Base-by-base conservation (phyloP, 2,329 filamentous ascomycete genomes). In the Zymoseptoria ardabiliae region DNA sequence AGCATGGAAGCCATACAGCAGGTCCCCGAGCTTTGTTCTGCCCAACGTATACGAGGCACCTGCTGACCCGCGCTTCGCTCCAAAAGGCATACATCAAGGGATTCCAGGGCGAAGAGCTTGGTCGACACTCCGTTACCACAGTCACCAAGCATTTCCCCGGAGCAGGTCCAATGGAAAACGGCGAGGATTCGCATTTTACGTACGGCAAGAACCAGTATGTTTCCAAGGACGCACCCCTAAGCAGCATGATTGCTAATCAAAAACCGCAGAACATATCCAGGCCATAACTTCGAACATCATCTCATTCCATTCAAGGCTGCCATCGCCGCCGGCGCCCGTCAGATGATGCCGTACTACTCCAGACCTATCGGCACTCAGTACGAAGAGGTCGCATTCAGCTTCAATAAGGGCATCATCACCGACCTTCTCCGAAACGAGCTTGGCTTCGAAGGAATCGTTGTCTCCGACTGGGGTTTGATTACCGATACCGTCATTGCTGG, bases 141-240 rank as follows among this genome's bases (percentile, higher is more conserved):
- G 75, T 81, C 1, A 81, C 79, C 0, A 82, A 82, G 68, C 80
- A 83, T 61, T 82, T 83, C 63, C 80, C 80, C 0, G 81, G 81
- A 4, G 78, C 75, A 7, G 81, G 81, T 0, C 75, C 80, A 0
- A 74, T 78, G 64, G 70, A 79, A 58, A 70, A 79, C 53, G 81
- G 81, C 20, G 78, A 82, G 53, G 81, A 82, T 63, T 76, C 78
- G 17, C 81, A 82, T 57, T 82, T 82, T 61, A 68, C 69, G 0
- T 81, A 81, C 58, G 81, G 81, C 30, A 80, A 80, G 66, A 79
- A 82, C 57, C 71, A 75, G 59, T 60, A 25, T 30, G 58, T 50
- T 8, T 1, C 17, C 9, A 7, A 17, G 3, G 3, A 13, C 13
- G 9, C 20, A 4, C 52, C 13, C 13, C 10, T 2, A 45, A n/a